Evolutionary conservation across 352 stramenopile genomes (phyloP), one percentile per base, ranked within the genome.

Genomic region (Aphanomyces astaci): DNA sequence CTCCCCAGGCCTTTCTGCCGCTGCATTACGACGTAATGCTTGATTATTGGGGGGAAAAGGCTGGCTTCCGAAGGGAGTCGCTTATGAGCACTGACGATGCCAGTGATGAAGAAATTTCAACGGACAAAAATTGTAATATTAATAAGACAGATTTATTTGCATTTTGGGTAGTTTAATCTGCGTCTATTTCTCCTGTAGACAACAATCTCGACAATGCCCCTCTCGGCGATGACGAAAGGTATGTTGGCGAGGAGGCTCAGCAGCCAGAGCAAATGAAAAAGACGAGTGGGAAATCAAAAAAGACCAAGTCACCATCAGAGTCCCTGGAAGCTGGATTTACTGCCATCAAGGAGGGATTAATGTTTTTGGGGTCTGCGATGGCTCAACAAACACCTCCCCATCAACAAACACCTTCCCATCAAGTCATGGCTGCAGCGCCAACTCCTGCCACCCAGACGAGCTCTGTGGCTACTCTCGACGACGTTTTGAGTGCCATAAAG

Each of bases 31-130:
- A 55, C 11, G n/a, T 55, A 7, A 55, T 55, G 48, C n/a, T 55
- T 25, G 48, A 55, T 15, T 55, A 55, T 55, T 55, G 48, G 48
- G 48, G 48, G 10, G 48, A 55, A 22, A 55, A 55, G 27, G n/a
- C 22, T 10, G 48, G 48, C 1, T 55, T 31, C 22, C 48, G 22
- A 55, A 11, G 48, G 27, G 48, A 55, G 27, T 55, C 48, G 22
- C 27, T 2, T 11, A 55, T 55, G 48, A 30, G n/a, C 1, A 55
- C 48, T 31, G 48, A 55, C n/a, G 48, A 3, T 55, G 27, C 22
- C 7, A 24, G 27, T 22, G 48, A 55, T 15, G 36, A 43, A 15
- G 36, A 43, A 7, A 43, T 15, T 43, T 15, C 7, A 15, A 15
- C 7, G 36, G 15, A 7, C 7, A 43, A 43, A 15, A 7, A 43